Evolutionary conservation across 2,329 filamentous ascomycete species (phyloP), one percentile per base, ranked within the genome.

Genomic region (Seiridium cupressi): DNA sequence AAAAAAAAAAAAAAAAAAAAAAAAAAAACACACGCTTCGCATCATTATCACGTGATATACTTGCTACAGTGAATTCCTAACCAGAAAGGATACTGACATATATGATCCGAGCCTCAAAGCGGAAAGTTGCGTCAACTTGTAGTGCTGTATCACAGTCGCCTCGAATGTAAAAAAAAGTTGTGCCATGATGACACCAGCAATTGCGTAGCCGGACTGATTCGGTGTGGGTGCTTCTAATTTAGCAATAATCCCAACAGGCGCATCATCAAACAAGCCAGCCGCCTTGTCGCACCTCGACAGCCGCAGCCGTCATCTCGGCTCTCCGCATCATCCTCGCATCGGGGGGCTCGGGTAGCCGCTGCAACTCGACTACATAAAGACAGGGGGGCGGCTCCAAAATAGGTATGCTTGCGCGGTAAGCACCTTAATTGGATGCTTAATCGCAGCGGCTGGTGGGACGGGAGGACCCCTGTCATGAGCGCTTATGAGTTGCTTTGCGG

Each of bases 371-470:
- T 51, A 31, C n/a, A 36, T 31, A n/a, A 32, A 7, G 32, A 10
- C 18, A 11, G 49, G 10, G n/a, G 49, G 32, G 32, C 18, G 8
- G n/a, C 8, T 13, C 46, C 18, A 49, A 51, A 51, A 51, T 35
- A 32, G 31, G 46, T 8, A n/a, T 18, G 26, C 3, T n/a, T 34
- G 18, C 49, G 49, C 49, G 49, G 42, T 56, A 56, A 56, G 54
- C 54, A 56, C 44, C 54, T 56, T 56, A 47, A 56, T 56, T 56
- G 54, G 54, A 34, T 35, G 32, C 44, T 51, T 11, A 51, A 51
- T 36, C 49, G 49, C 49, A 10, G 49, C 49, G 49, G 34, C 44
- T 47, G 42, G 18, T 18, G 9, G 10, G 42, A 56, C 7, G 38
- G 32, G 11, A 6, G 8, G 34, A 46, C 31, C 40, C 18, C 26